Percentiles rank a stretch among this genome's conserved stretches.
These are phyloP conservation scores for Grifola frondosa DNA, from an alignment of 1,284 basidiomycete species.

Conservation along the genomic window DNA sequence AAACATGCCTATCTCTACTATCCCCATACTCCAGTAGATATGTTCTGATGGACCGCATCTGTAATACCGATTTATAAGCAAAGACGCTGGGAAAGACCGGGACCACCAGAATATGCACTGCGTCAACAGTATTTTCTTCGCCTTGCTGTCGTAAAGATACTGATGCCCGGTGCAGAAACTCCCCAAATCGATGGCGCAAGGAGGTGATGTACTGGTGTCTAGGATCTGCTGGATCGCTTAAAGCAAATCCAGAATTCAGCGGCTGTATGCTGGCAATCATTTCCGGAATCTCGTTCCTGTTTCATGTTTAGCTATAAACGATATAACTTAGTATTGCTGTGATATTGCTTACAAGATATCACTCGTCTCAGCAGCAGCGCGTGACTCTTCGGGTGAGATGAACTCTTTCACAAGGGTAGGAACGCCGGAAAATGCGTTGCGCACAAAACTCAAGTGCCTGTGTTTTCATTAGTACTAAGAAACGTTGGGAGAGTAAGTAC, in stretches of 20 bases:
- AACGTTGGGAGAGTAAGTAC: constrained; percentile 14
- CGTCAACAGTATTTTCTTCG: constrained; percentile 87
- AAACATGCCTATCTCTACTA: constrained; percentile 55
- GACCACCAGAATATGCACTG: constrained; percentile 67
- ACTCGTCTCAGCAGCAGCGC: constrained; percentile 43
- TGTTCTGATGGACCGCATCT: constrained; percentile 65
- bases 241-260: constrained; percentile 65
- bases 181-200: constrained; percentile 67
- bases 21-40: constrained; percentile 73
- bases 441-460: constrained; percentile 63
- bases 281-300: constrained; percentile 66
- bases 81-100: not conserved
- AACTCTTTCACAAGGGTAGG: constrained; percentile 60
- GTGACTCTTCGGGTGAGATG: constrained; percentile 44
- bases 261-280: constrained; percentile 65
- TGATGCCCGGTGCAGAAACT: constrained; percentile 74
- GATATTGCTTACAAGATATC: constrained; percentile 56
- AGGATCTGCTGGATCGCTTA: constrained; percentile 68
- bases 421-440: constrained; percentile 66
- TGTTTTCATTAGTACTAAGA: constrained; percentile 17
- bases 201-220: constrained; percentile 63
- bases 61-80: not conserved
- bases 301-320: constrained; percentile 8
- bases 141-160: constrained; percentile 65
- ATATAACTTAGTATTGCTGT: not conserved